Base-by-base conservation (phyloP, 2,329 filamentous ascomycete species). In the Alternaria brassicicola region DNA sequence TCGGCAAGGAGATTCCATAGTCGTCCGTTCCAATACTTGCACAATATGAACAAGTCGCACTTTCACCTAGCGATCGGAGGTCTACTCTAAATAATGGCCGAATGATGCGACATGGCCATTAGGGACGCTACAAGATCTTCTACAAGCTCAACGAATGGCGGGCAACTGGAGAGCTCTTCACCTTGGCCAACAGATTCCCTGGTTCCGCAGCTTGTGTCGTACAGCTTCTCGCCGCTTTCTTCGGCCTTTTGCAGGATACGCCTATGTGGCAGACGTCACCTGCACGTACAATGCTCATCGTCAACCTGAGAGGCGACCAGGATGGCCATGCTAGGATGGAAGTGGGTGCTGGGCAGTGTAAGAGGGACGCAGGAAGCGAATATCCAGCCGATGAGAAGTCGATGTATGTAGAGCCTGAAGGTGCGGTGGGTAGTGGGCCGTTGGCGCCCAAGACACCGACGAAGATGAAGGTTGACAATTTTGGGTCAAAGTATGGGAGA, bases 241-340 rank as follows among this genome's bases (percentile, higher is more conserved):
- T 73, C 36, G 70, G 70, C 6, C 58, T 73, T 23, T 62, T 13
- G 66, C 64, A 4, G 63, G 63, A 10, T 79, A 78, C 57, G 55
- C 59, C 9, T 79, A 74, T 35, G 63, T 64, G 5, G 46, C 73
- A 13, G 64, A 69, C 8, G 74, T 77, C 6, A 66, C 59, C 1
- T 79, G 77, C 61, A 75, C 73, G 17, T 77, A 79, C 64, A 80
- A 80, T 61, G 7, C 41, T 73, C 17, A 53, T 64, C 12, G 65
- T 73, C 2, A 62, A 65, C 26, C 21, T 73, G 46, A 50, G 53
- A 13, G 65, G 62, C 3, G 63, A 69, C 60, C 57, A 55, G 3
- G 52, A 66, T 4, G 69, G 69, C 0, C 65, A 69, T 62, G 59
- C 67, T 30, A 52, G 55, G 26, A 67, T 72, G 45, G 59, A 56